These are phyloP conservation scores for Calonectria naviculata DNA, from an alignment of 2,329 filamentous ascomycete species.

Conservation along the genomic window DNA sequence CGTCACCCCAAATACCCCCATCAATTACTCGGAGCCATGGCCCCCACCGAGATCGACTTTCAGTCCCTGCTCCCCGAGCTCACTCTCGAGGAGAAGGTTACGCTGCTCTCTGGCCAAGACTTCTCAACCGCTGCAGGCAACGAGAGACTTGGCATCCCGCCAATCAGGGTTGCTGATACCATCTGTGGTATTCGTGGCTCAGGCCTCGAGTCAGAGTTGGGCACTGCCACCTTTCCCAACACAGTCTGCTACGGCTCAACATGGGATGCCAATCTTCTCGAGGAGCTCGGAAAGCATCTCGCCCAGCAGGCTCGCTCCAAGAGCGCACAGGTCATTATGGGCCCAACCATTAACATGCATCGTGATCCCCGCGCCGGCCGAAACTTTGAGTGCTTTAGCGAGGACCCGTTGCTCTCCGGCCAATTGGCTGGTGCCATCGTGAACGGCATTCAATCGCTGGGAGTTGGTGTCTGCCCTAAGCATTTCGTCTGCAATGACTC, in stretches of 20 bases:
- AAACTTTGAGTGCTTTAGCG: conserved; percentile 33
- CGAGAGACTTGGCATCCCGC: neutral
- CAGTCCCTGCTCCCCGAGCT: neutral
- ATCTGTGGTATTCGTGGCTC: neutral
- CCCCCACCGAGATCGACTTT: neutral
- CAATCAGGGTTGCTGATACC: neutral
- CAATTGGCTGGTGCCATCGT: conserved; percentile 24
- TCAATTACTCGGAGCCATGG: neutral
- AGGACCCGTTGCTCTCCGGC: conserved; percentile 28
- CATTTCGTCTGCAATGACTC: conserved; percentile 34
- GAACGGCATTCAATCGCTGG: conserved; percentile 20
- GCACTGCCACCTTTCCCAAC: neutral
- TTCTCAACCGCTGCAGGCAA: neutral
- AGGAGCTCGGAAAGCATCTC: conserved; percentile 9
- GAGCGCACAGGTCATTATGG: conserved; percentile 18
- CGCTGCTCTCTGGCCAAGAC: neutral
- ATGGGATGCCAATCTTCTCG: conserved; percentile 22
- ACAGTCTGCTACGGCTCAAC: neutral
- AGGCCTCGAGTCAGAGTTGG: neutral
- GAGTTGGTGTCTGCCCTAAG: conserved; percentile 20
- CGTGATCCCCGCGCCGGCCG: conserved; percentile 27
- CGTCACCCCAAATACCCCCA: too few species aligned
- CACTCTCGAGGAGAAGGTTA: conserved; percentile 1
- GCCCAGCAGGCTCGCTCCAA: conserved; percentile 23
- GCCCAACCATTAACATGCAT: conserved; percentile 28